Conservation (phyloP, 768 basidiomycete species). For the Trametes meyenii region DNA sequence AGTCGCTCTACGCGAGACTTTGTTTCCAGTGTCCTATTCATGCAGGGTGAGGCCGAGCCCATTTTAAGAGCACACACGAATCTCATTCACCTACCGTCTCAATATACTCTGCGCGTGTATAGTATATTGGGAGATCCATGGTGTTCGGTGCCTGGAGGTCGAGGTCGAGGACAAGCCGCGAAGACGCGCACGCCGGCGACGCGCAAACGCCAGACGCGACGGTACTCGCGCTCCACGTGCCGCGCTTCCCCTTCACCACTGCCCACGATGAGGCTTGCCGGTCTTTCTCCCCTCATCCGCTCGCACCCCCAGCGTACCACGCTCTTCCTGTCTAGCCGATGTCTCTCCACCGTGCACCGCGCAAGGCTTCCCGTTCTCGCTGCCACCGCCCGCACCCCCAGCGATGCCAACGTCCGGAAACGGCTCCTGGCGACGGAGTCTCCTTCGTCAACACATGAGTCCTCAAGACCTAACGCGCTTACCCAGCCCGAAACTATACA, state of each 20-base stretch:
- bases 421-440: constrained; percentile 4
- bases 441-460: neutral
- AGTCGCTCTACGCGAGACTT: constrained; percentile 88
- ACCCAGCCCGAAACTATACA: neutral
- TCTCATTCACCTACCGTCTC: constrained; percentile 62
- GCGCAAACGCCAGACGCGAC: constrained; percentile 3
- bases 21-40: constrained; percentile 91
- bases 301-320: neutral
- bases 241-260: neutral
- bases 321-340: neutral
- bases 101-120: constrained; percentile 83
- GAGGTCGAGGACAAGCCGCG: constrained; percentile 7
- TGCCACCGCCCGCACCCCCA: neutral
- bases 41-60: neutral
- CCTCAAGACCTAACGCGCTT: neutral
- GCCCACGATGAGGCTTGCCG: constrained; percentile 9
- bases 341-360: neutral
- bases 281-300: neutral
- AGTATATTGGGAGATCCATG: constrained; percentile 79
- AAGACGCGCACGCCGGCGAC: constrained; percentile 10
- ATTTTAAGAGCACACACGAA: neutral
- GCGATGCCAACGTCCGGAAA: neutral
- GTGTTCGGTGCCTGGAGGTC: neutral
- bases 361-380: neutral
- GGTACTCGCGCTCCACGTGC: constrained; percentile 8